Base-by-base conservation (phyloP, 78 protist species). In the Tieghemostelium lacteum region DNA sequence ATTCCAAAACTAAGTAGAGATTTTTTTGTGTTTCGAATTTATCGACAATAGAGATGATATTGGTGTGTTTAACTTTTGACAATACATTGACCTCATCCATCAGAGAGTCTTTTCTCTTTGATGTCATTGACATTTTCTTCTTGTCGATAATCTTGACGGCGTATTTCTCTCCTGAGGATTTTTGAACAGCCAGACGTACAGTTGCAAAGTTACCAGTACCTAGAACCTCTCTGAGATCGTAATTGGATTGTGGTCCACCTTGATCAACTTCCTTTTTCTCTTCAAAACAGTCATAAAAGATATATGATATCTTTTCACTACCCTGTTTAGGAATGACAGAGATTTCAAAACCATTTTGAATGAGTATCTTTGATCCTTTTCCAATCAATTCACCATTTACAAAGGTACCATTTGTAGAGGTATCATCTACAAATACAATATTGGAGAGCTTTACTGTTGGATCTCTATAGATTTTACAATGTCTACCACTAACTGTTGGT, bases 121-220 rank as follows among this genome's bases (percentile, higher is more conserved):
- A 60, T 28, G 80, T 73, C 86, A 75, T 73, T 37, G 78, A 71
- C 93, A 75, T 85, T 54, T 72, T 71, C 86, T 74, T 80, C 71
- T 92, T 92, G 54, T 92, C 88, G 7, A 92, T 92, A 22, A 92
- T 69, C 55, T 92, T 92, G 14, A 92, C 22, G 28, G 95, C 95
- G 55, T 70, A 80, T 55, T 85, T 61, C 29, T 63, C 29, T 31
- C 95, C 95, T 10, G 95, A 83, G 26, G 58, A 55, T 77, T 63
- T 80, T n/a, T 92, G 74, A 26, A 75, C 85, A 17, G 67, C 95
- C 6, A 76, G 61, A 36, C 88, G 33, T 3, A 92, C 95, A 12
- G 88, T 28, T 31, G 95, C 87, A 62, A 85, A 92, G 61, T 72
- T 80, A 50, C 95, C 95, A 20, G 87, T 69, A 39, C 94, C 94